Conservation (phyloP, 139 green algal genomes). For the Chlorella sp. region DNA sequence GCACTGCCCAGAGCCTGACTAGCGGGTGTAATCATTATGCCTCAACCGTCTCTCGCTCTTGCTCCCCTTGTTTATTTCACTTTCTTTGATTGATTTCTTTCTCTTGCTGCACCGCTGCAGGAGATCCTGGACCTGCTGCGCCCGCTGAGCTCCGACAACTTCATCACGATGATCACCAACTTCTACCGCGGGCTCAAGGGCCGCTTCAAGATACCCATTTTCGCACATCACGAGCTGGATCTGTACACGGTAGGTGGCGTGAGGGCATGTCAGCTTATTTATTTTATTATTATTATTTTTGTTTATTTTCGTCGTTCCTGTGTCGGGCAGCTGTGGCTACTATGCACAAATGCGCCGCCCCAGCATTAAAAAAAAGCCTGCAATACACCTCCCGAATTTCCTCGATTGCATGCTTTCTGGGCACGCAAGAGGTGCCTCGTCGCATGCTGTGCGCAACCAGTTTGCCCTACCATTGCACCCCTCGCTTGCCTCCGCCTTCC, state of each 20-base stretch:
- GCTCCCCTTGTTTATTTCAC: too few relatives aligned
- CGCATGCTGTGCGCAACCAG: background rate
- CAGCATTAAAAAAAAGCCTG: too few relatives aligned
- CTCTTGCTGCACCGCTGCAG: background rate
- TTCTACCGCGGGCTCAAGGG: conserved; percentile 61
- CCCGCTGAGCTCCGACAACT: conserved; percentile 45
- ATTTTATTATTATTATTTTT: background rate
- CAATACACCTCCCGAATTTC: background rate
- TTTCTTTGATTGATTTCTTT: too few relatives aligned
- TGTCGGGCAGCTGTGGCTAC: too few relatives aligned
- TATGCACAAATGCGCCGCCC: too few relatives aligned
- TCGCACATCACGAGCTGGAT: conserved; percentile 75
- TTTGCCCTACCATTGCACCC: too few relatives aligned
- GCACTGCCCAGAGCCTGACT: background rate
- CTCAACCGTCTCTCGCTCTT: background rate
- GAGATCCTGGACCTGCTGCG: conserved; percentile 56
- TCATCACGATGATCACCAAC: conserved; percentile 60
- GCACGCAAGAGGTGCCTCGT: too few relatives aligned
- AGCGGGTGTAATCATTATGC: too few relatives aligned
- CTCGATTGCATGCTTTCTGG: too few relatives aligned
- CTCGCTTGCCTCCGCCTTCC: background rate
- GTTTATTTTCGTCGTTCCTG: too few relatives aligned
- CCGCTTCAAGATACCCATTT: conserved; percentile 74
- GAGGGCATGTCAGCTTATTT: background rate
- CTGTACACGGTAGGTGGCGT: conserved; percentile 60